Evolutionary conservation across 1,284 basidiomycete species (phyloP), one percentile per base, ranked within the genome.

Genomic region (Amylostereum areolatum): DNA sequence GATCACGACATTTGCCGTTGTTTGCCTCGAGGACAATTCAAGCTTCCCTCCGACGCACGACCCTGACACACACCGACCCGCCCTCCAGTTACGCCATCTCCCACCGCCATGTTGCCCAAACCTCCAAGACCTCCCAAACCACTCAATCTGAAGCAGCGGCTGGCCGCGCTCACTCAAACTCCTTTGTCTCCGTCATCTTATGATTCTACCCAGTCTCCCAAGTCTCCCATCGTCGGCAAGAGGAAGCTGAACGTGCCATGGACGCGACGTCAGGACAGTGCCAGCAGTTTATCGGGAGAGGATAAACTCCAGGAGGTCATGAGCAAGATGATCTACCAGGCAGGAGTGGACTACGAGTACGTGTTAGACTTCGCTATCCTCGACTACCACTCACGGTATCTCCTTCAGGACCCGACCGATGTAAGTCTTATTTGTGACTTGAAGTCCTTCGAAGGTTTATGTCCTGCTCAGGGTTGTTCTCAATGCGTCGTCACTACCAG

Each of bases 311-410:
- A 87, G 59, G 76, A 83, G 18, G 77, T 86, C 34, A 80, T 92
- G 68, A 63, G 69, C 33, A 80, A 72, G 60, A 72, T 92, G 67
- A 89, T 92, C 46, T 91, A 89, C 57, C 90, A 92, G 62, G 89
- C 90, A 35, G 89, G 90, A 1, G 86, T 92, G 48, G 90, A 92
- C 67, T 91, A 81, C 59, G 89, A 92, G 87, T 91, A 59, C 58
- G 75, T 69, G 11, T 28, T 43, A 24, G 12, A 36, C 24, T 47
- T 45, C 32, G 45, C 6, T 33, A 29, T 37, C 30, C 48, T 18
- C 51, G 34, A 40, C 35, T 45, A 8, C 25, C 18, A 27, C 43
- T 49, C n/a, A 47, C 25, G 36, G 30, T 32, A 7, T 44, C n/a
- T 8, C 33, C 28, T 39, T 3, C 49, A 91, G 89, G 65, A 92